Evolutionary conservation across 768 basidiomycete species (phyloP).

Genomic region (Kwoniella mangroviensis): DNA sequence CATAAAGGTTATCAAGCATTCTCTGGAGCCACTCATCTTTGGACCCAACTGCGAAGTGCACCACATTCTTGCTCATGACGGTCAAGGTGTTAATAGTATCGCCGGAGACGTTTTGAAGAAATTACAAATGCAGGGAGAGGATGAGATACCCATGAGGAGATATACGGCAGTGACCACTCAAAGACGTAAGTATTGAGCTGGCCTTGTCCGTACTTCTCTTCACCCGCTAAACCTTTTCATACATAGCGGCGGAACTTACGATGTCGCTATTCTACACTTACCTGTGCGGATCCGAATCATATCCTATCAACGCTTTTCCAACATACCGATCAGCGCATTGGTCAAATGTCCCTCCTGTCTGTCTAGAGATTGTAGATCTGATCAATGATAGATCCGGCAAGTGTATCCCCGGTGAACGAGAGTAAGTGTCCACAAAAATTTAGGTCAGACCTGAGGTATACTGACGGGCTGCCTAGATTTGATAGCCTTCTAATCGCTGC

Average conservation of each 20-base stretch:
- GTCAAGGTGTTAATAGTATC: background rate
- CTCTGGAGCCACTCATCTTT: slow-evolving; percentile 11
- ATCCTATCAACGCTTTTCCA: slow-evolving; percentile 16
- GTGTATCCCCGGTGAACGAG: slow-evolving; percentile 45
- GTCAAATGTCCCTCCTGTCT: slow-evolving; percentile 30
- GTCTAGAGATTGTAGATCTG: slow-evolving; percentile 35
- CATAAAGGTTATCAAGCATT: slow-evolving; percentile 44
- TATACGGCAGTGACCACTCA: slow-evolving; percentile 7
- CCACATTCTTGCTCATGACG: slow-evolving; percentile 38
- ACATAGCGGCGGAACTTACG: slow-evolving; percentile 35
- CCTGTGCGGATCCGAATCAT: slow-evolving; percentile 36
- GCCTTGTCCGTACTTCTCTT: too few species aligned
- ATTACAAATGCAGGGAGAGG: slow-evolving; percentile 30
- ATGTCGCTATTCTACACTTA: slow-evolving; percentile 49
- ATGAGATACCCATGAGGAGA: slow-evolving; percentile 29
- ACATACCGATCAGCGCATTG: slow-evolving; percentile 34
- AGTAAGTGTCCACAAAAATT: slow-evolving; percentile 34
- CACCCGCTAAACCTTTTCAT: too few species aligned
- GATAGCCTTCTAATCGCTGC: slow-evolving; percentile 44
- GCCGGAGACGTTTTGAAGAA: slow-evolving; percentile 11
- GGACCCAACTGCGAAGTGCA: slow-evolving; percentile 34
- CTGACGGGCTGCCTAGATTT: slow-evolving; percentile 41
- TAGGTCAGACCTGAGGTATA: background rate
- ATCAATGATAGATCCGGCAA: slow-evolving; percentile 47
- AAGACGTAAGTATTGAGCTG: slow-evolving; percentile 25